phyloP scores from a whole-genome alignment of 2,329 filamentous ascomycete species.

The Orbilia quercus region DNA sequence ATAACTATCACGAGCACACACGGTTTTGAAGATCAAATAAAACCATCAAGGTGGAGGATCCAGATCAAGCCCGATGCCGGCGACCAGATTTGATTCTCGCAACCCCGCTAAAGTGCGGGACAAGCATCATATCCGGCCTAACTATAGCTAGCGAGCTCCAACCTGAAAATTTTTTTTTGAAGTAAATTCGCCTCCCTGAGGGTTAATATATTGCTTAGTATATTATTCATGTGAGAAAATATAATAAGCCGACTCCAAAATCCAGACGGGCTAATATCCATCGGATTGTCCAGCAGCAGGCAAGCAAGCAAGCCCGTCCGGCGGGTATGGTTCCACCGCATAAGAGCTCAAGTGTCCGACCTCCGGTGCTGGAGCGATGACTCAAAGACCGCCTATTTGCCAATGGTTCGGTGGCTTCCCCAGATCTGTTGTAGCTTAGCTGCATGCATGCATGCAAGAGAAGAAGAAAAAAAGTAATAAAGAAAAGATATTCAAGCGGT shows the following conservation, averaged over 20 bases:
- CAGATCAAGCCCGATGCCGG: slow-evolving; percentile 54
- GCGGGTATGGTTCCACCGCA: slow-evolving; percentile 56
- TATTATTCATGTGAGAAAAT: slow-evolving; percentile 49
- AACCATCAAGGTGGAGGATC: too few species aligned
- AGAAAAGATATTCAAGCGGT: slow-evolving; percentile 42
- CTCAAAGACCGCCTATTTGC: slow-evolving; percentile 40
- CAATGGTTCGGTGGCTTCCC: slow-evolving; percentile 34
- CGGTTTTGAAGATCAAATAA: too few species aligned
- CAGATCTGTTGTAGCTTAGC: slow-evolving; percentile 47
- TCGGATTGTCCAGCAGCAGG: slow-evolving; percentile 28
- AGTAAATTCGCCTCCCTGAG: too few species aligned
- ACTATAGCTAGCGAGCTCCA: slow-evolving; percentile 24
- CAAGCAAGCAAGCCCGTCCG: slow-evolving; percentile 39
- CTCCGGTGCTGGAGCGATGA: slow-evolving; percentile 52
- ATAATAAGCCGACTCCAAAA: slow-evolving; percentile 21
- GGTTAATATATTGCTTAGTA: neutral
- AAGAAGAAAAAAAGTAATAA: slow-evolving; percentile 34
- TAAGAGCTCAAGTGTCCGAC: slow-evolving; percentile 40
- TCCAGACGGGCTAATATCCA: slow-evolving; percentile 30
- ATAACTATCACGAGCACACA: too few species aligned
- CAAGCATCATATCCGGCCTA: slow-evolving; percentile 18
- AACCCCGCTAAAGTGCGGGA: slow-evolving; percentile 39
- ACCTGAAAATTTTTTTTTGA: slow-evolving; percentile 9
- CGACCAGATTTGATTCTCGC: slow-evolving; percentile 41
- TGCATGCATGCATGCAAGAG: slow-evolving; percentile 45